phyloP scores from a whole-genome alignment of 163 green algal species.

The Chloroidium sp. region DNA sequence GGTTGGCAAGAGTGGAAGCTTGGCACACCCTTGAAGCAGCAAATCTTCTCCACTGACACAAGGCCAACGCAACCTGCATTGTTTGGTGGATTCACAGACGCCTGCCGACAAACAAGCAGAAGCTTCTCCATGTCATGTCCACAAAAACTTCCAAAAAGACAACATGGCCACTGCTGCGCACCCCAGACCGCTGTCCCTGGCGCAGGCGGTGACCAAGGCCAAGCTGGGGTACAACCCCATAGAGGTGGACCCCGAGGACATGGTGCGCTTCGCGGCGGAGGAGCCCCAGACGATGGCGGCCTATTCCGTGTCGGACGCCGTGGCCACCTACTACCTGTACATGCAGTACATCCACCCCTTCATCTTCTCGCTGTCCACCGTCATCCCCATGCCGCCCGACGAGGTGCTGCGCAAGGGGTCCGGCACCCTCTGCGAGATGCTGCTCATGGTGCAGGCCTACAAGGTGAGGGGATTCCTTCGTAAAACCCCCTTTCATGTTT shows the following conservation, averaged over 20 bases:
- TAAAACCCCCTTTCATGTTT: no score
- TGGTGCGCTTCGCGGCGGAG: conserved; percentile 86
- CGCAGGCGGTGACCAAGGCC: conserved; percentile 89
- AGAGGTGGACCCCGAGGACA: conserved; percentile 96
- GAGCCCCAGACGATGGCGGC: conserved; percentile 87
- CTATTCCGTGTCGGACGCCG: conserved; percentile 97
- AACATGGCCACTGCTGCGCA: background rate
- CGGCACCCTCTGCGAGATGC: conserved; percentile 94
- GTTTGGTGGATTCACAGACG: no score
- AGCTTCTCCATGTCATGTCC: background rate
- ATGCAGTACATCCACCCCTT: conserved; percentile 99
- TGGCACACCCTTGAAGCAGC: no score
- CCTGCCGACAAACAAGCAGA: no score
- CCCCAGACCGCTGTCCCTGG: no score
- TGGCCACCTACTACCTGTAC: conserved; percentile 99
- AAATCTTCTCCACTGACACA: no score
- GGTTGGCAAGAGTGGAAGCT: no score
- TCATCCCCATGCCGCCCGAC: conserved; percentile 97
- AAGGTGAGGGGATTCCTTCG: conserved; percentile 13
- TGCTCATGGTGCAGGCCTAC: conserved; percentile 95
- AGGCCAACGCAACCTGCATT: no score
- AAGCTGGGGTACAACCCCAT: conserved; percentile 96
- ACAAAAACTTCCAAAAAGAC: background rate
- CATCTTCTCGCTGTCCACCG: conserved; percentile 96
- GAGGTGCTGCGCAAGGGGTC: conserved; percentile 95